Evolutionary conservation across 345 rosid genomes (phyloP).

Genomic region (Passiflora organensis): DNA sequence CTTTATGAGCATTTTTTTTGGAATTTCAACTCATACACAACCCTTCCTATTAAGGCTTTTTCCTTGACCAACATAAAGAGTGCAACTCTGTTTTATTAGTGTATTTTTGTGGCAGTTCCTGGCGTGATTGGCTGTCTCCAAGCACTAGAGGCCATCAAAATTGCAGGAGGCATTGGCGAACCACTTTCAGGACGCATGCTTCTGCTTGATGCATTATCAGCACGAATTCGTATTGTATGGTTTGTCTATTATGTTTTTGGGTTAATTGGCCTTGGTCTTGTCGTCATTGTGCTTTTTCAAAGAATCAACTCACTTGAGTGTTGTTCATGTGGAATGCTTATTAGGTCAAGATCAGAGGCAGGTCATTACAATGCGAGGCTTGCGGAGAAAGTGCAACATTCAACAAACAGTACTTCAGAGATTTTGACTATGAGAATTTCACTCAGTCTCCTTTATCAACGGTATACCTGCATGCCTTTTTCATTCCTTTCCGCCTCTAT

Average conservation of each 20-base stretch:
- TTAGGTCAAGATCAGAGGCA: slow-evolving; percentile 82
- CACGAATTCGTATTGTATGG: slow-evolving; percentile 72
- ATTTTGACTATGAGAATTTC: slow-evolving; percentile 83
- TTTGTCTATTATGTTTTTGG: slow-evolving; percentile 1
- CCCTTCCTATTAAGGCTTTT: no score
- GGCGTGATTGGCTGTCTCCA: slow-evolving; percentile 94
- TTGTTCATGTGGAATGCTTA: slow-evolving; percentile 6
- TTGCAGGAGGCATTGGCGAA: slow-evolving; percentile 77
- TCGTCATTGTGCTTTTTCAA: neutral
- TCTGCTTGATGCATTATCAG: slow-evolving; percentile 83
- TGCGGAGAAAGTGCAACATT: slow-evolving; percentile 68
- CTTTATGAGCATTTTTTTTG: no score
- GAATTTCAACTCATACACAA: no score
- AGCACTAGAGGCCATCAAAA: slow-evolving; percentile 92
- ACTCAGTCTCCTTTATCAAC: slow-evolving; percentile 62
- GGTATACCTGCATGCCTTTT: slow-evolving; percentile 29
- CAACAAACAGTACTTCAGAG: slow-evolving; percentile 45
- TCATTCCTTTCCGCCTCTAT: neutral
- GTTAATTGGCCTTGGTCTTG: neutral
- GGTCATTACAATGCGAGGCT: slow-evolving; percentile 61
- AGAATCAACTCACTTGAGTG: neutral
- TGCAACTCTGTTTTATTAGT: neutral
- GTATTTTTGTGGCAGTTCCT: slow-evolving; percentile 51
- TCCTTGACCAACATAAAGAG: no score
- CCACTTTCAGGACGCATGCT: slow-evolving; percentile 86